Percentiles rank a stretch among this genome's conserved stretches.
phyloP scores from a whole-genome alignment of 441 rosid genomes.

The Oxalis stricta region DNA sequence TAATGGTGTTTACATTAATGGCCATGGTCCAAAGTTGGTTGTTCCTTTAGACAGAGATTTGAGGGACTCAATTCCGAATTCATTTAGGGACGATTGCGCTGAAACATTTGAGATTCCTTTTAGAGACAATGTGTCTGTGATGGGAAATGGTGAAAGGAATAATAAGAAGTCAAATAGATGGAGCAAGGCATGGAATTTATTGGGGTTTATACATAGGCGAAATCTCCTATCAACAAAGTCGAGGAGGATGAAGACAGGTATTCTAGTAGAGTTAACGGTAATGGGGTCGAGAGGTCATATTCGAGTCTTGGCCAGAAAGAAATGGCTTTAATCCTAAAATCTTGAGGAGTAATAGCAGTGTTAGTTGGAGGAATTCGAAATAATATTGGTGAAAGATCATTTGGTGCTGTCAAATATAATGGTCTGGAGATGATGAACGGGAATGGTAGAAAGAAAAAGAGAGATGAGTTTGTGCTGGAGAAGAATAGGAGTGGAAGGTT shows the following conservation, averaged over 20 bases:
- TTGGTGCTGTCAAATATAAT: constrained; percentile 34
- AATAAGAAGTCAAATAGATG: constrained; percentile 83
- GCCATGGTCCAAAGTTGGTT: constrained; percentile 32
- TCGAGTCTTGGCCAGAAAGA: constrained; percentile 89
- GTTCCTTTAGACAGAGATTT: constrained; percentile 37
- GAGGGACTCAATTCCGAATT: constrained; percentile 52
- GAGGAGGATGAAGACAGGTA: constrained; percentile 79
- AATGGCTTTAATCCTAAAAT: constrained; percentile 60
- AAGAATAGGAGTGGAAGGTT: constrained; percentile 80
- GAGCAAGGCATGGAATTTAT: constrained; percentile 84
- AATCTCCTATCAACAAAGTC: constrained; percentile 69
- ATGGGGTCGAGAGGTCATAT: constrained; percentile 77
- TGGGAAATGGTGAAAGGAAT: constrained; percentile 41
- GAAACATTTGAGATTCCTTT: constrained; percentile 52
- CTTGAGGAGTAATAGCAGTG: constrained; percentile 91
- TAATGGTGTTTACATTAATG: constrained; percentile 25
- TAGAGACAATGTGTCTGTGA: constrained; percentile 36
- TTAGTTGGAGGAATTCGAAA: constrained; percentile 80
- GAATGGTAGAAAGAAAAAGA: constrained; percentile 39
- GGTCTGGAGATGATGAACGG: constrained; percentile 36
- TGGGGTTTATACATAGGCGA: constrained; percentile 68
- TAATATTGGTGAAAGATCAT: constrained; percentile 38
- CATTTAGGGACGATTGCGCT: constrained; percentile 58
- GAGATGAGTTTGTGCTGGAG: constrained; percentile 62
- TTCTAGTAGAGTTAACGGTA: constrained; percentile 57